Evolutionary conservation across 129 eudicot genomes (phyloP).

Genomic region (Centaurea solstitialis): DNA sequence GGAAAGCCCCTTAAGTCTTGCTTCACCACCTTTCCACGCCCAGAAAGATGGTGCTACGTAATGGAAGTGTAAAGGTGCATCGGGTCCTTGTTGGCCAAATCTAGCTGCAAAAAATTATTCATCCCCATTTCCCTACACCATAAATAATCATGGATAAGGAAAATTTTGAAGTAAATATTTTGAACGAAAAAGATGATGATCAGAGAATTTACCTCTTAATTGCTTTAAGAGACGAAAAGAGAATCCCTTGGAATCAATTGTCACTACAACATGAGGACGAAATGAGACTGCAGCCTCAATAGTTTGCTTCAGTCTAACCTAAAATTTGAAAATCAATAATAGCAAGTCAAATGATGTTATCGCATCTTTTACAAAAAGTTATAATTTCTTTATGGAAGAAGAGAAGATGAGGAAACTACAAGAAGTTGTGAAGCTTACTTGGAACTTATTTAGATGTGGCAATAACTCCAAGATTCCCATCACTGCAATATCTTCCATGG

Average conservation of each 20-base stretch:
- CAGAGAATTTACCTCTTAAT: constrained; percentile 54
- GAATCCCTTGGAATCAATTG: constrained; percentile 94
- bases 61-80: constrained; percentile 72
- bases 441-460: constrained; percentile 69
- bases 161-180: not conserved
- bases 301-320: constrained; percentile 76
- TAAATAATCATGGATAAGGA: constrained; percentile 36
- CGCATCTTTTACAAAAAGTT: not conserved
- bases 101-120: constrained; percentile 81
- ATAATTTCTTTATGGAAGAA: not conserved
- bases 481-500: constrained; percentile 93
- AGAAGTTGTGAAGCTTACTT: constrained; percentile 37
- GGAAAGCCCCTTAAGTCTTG: constrained; percentile 72
- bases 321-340: constrained; percentile 15
- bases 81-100: constrained; percentile 46
- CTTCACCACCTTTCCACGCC: constrained; percentile 99
- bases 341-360: not conserved
- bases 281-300: constrained; percentile 65
- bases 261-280: constrained; percentile 81
- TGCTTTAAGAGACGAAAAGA: constrained; percentile 83
- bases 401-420: not conserved
- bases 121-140: constrained; percentile 58
- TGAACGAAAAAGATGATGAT: not conserved
- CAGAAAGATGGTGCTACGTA: constrained; percentile 97
- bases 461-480: constrained; percentile 97